Evolutionary conservation across 208 protist species (phyloP).

Genomic region (Acanthamoeba sp.): DNA sequence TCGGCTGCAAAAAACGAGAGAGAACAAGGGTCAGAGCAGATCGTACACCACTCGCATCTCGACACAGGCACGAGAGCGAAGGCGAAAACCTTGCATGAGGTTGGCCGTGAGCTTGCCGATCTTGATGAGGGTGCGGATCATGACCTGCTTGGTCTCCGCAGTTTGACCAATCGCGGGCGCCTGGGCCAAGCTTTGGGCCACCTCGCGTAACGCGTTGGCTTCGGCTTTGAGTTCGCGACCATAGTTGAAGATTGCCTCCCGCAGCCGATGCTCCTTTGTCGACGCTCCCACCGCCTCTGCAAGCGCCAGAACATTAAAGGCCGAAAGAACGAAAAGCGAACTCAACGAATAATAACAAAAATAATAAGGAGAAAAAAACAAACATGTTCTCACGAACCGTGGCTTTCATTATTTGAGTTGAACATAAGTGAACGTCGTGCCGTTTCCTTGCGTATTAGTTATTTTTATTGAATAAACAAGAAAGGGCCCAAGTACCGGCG

Average conservation of each 20-base stretch:
- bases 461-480: not conserved
- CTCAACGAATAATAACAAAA: not conserved
- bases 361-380: no score
- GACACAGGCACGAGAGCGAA: no score
- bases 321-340: not conserved
- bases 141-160: not conserved
- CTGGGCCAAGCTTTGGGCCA: not conserved
- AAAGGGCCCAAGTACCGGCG: not conserved
- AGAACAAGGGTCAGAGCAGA: no score
- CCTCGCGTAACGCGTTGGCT: not conserved
- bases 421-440: no score
- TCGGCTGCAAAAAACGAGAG: not conserved
- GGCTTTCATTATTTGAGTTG: no score
- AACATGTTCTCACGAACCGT: no score
- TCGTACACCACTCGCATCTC: no score
- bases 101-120: constrained; percentile 37
- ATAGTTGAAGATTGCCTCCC: constrained; percentile 27
- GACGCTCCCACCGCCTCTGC: constrained; percentile 35
- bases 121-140: constrained; percentile 30
- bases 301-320: not conserved
- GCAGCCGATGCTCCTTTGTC: constrained; percentile 34
- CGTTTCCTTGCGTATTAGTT: no score
- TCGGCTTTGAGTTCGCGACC: constrained; percentile 11
- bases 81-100: constrained; percentile 3
- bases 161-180: constrained; percentile 1